Base-by-base conservation (phyloP, 805 yeast genomes). In the Cephaloascus fragrans region DNA sequence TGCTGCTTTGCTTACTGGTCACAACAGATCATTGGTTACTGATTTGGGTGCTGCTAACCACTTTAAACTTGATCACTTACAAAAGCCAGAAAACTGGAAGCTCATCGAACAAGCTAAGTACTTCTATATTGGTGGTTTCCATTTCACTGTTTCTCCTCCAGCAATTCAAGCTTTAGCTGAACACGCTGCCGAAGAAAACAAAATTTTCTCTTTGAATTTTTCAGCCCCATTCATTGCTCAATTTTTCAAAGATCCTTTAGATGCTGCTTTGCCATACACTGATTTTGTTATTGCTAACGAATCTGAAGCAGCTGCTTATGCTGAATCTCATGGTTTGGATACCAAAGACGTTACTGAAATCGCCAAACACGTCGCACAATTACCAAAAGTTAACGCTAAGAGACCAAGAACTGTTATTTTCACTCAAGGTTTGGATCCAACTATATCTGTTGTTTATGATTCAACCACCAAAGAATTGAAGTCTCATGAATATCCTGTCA, bases 91-190 rank as follows among this genome's bases (percentile, higher is more conserved):
- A 64, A 86, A 89, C 74, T 89, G 97, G 96, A 67, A 67, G 47
- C 65, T 70, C 43, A 95, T 93, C 45, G 88, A 86, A 64, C 70
- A 67, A 37, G 97, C 90, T 44, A 71, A 79, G 60, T 73, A 70
- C 53, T 93, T 68, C 73, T 93, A 93, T 75, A 83, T 93, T 57
- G 98, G 97, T 55, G 99, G 99, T n/a, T 93, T 80, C 86, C 99
- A 93, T 65, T 75, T 93, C 67, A 93, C 99, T 41, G 99, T 93
- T 41, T 85, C 95, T 48, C 96, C 96, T 48, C 95, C 82, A 43
- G 97, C 98, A 41, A 93, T 93, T 55, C 71, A 74, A 50, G 78
- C 80, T 43, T 73, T 93, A 52, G 98, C 96, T 50, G 74, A 87
- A 65, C 96, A 93, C 59, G 97, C 97, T 47, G 83, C 93, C 45